phyloP scores from a whole-genome alignment of 2,329 filamentous ascomycete species.

The Hypoxylon sp. region DNA sequence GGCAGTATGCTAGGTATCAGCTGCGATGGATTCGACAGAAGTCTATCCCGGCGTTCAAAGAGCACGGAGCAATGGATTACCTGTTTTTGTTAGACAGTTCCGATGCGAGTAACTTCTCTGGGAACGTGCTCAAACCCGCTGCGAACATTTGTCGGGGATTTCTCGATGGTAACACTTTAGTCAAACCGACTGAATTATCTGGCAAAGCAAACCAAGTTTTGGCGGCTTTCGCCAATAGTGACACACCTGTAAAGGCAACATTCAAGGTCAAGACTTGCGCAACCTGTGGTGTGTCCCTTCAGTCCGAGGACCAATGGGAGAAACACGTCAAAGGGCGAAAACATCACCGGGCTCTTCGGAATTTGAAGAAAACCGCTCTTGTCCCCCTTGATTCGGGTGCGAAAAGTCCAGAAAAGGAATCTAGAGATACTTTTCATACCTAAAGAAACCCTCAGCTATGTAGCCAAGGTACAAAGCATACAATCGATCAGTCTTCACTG shows the following conservation, averaged over 20 bases:
- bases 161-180: slow-evolving; percentile 69
- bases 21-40: slow-evolving; percentile 89
- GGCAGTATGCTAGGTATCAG: slow-evolving; percentile 90
- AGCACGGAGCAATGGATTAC: slow-evolving; percentile 66
- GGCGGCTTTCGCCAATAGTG: slow-evolving; percentile 69
- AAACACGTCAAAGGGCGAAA: slow-evolving; percentile 61
- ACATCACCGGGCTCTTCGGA: slow-evolving; percentile 54
- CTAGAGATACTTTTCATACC: not conserved
- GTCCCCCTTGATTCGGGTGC: slow-evolving; percentile 41
- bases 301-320: slow-evolving; percentile 69
- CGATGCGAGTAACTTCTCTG: slow-evolving; percentile 72
- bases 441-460: not conserved
- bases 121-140: slow-evolving; percentile 76
- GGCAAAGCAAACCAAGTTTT: slow-evolving; percentile 68
- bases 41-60: slow-evolving; percentile 77
- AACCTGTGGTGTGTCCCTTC: slow-evolving; percentile 75
- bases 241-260: slow-evolving; percentile 64
- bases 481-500: not conserved
- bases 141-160: slow-evolving; percentile 74
- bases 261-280: slow-evolving; percentile 73
- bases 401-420: not conserved
- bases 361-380: slow-evolving; percentile 51
- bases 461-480: not conserved
- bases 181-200: slow-evolving; percentile 65
- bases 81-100: slow-evolving; percentile 89